Evolutionary conservation across 176 grass and related monocot genomes (phyloP).

Genomic region (Hyparrhenia diplandra): DNA sequence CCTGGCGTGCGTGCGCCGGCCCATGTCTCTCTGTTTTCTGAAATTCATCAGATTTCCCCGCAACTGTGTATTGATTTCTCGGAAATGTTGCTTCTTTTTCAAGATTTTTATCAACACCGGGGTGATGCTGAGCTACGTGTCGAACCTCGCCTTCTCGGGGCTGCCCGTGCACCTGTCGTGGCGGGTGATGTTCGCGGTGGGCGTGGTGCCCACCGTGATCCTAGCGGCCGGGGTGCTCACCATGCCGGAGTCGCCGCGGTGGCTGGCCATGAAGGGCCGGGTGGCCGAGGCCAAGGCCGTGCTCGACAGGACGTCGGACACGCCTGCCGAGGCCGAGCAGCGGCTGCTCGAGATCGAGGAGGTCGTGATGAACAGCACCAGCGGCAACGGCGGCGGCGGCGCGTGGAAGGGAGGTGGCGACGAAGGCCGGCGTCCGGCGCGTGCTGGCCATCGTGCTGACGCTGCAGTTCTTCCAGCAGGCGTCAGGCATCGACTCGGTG

Average conservation of each 20-base stretch:
- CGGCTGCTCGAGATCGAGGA: constrained; percentile 57
- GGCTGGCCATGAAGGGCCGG: constrained; percentile 80
- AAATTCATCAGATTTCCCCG: no score
- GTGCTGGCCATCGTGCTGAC: no score
- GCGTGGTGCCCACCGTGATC: constrained; percentile 43
- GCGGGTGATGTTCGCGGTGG: constrained; percentile 58
- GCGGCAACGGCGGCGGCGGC: background rate
- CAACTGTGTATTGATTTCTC: no score
- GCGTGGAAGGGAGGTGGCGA: no score
- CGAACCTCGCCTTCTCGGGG: constrained; percentile 56
- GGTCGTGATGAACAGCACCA: background rate
- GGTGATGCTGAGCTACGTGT: constrained; percentile 69
- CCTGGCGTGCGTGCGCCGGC: no score
- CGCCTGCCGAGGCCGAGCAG: constrained; percentile 35
- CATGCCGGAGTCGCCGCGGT: constrained; percentile 90
- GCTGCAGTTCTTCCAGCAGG: no score
- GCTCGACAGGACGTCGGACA: constrained; percentile 57
- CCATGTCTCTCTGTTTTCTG: no score
- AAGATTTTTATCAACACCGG: constrained; percentile 75
- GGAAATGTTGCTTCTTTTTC: background rate
- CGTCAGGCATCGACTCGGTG: no score
- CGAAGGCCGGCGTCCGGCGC: no score
- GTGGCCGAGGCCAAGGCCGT: constrained; percentile 41
- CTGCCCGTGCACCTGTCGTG: constrained; percentile 48
- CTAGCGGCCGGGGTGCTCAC: constrained; percentile 48